These are phyloP conservation scores for Vaccinium macrocarpon DNA, from an alignment of 148 eudicot species.

Conservation along the genomic window DNA sequence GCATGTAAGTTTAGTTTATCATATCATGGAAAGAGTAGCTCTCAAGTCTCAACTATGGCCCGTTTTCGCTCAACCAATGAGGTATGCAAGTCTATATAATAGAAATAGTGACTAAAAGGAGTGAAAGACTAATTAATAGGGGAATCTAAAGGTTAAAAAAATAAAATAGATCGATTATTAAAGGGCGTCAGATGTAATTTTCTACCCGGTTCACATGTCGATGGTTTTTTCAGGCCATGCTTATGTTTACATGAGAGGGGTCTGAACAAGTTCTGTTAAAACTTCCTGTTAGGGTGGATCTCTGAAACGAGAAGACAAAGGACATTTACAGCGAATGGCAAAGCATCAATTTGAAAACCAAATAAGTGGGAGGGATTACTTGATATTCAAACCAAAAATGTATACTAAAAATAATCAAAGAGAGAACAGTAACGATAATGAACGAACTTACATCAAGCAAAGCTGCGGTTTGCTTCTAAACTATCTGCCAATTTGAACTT, in stretches of 20 bases:
- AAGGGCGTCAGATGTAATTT: neutral
- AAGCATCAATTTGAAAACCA: no score
- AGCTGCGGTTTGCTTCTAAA: constrained; percentile 34
- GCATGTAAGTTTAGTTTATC: no score
- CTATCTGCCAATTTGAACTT: constrained; percentile 34
- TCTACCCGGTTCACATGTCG: neutral
- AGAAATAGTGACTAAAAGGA: no score
- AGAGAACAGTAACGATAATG: constrained; percentile 28
- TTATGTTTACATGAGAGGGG: neutral
- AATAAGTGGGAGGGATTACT: no score
- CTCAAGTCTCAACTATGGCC: no score
- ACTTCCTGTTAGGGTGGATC: neutral
- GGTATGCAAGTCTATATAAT: no score
- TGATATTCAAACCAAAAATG: no score
- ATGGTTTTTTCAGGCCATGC: neutral
- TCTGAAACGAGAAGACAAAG: neutral
- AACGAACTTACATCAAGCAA: constrained; percentile 28
- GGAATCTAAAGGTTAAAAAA: neutral
- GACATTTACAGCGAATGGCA: no score
- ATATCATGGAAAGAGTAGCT: no score
- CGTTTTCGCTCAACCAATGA: no score
- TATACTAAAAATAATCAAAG: neutral
- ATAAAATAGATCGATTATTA: neutral
- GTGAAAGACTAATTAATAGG: no score
- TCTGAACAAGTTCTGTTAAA: neutral